Evolutionary conservation across 2,329 filamentous ascomycete genomes (phyloP).

Genomic region (Aureobasidium sp.): DNA sequence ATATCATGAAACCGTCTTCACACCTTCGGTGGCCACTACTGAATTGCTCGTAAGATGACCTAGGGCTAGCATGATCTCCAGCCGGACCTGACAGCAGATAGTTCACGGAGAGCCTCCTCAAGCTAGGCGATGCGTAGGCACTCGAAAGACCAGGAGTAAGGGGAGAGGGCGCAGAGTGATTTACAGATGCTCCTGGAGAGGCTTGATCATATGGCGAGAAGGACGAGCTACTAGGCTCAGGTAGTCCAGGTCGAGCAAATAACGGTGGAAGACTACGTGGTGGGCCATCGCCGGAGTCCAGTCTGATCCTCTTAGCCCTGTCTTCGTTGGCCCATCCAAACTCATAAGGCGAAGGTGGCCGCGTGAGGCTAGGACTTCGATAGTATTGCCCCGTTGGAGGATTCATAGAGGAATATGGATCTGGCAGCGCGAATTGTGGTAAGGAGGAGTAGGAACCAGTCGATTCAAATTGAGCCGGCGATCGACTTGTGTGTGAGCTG

Average conservation of each 20-base stretch:
- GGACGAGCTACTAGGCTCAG: neutral
- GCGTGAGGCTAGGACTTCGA: neutral
- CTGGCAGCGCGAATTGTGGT: slow-evolving; percentile 1
- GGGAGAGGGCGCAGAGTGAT: slow-evolving; percentile 32
- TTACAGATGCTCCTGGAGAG: slow-evolving; percentile 29
- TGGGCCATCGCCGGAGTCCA: slow-evolving; percentile 22
- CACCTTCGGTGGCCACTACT: neutral
- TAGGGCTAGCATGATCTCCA: slow-evolving; percentile 20
- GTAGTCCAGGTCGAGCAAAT: slow-evolving; percentile 23
- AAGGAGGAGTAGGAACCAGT: neutral
- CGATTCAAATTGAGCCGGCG: neutral
- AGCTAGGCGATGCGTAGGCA: slow-evolving; percentile 34
- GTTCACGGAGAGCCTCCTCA: slow-evolving; percentile 54
- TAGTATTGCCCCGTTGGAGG: neutral
- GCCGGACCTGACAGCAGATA: slow-evolving; percentile 52
- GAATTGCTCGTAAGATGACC: neutral
- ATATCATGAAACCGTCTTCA: slow-evolving; percentile 38
- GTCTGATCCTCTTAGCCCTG: slow-evolving; percentile 28
- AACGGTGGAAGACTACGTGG: slow-evolving; percentile 17
- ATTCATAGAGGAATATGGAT: neutral
- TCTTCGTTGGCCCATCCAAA: slow-evolving; percentile 22
- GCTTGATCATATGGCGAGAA: slow-evolving; percentile 23
- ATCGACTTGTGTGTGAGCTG: neutral
- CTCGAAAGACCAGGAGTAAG: slow-evolving; percentile 37
- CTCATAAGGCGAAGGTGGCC: neutral